Evolutionary conservation across 352 stramenopile species (phyloP), one percentile per base, ranked within the genome.

Genomic region (Phytophthora citricola): DNA sequence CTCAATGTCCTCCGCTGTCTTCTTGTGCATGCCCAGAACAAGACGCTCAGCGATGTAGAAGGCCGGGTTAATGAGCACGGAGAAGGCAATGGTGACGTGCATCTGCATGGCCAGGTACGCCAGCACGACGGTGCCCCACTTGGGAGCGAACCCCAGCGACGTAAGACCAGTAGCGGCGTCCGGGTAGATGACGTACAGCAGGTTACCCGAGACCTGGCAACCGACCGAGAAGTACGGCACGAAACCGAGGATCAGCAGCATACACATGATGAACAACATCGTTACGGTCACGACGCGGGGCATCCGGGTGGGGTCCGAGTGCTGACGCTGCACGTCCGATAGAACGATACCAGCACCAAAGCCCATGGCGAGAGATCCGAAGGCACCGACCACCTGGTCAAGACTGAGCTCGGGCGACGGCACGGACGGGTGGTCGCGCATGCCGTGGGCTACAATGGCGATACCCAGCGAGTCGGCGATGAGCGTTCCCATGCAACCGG

Each of bases 271-370:
- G 47, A 90, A 78, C 15, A 66, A 52, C 50, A 91, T 70, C 26
- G 83, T 90, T 3, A 83, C 77, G 34, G 59, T 82, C 66, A 69
- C 60, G 14, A 74, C 66, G 5, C 66, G 66, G 11, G 66, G 66
- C 52, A 74, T 69, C 38, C 66, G 66, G 47, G 40, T 63, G 24
- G 66, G 66, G n/a, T 74, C 66, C n/a, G 60, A 70, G 66, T 74
- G 66, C 26, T 91, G 77, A 24, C 80, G 79, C 44, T 87, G 78
- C 26, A 91, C 67, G 9, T 80, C 71, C 17, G 82, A 78, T 27
- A 91, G 81, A 29, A 89, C 78, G 39, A 91, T 80, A 32, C 74
- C 79, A 12, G 79, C 82, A 24, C 73, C 80, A 58, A 89, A 91
- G 10, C 78, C 79, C 57, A 91, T 79, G 6, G 74, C 81, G 15